These are phyloP conservation scores for Smallanthus sonchifolius DNA, from an alignment of 129 eudicot species.

Conservation along the genomic window DNA sequence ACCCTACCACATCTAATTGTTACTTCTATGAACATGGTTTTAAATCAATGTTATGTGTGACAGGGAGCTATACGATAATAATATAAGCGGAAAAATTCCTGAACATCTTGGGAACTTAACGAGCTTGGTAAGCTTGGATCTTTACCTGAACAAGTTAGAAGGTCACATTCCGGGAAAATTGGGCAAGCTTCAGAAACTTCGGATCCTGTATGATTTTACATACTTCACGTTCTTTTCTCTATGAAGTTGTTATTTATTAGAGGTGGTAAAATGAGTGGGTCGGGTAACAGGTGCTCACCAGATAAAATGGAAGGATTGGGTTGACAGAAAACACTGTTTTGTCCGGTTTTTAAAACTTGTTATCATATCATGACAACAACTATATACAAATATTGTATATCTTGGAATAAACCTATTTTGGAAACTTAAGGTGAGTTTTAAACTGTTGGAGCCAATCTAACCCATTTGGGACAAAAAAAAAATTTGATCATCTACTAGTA, in stretches of 20 bases:
- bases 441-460: too few species aligned
- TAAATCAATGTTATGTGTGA: not conserved
- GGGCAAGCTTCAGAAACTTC: constrained; percentile 58
- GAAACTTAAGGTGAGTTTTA: too few species aligned
- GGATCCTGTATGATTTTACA: constrained; percentile 49
- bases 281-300: not conserved
- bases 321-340: not conserved
- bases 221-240: not conserved
- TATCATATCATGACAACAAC: not conserved
- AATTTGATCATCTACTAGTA: too few species aligned
- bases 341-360: not conserved
- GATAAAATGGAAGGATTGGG: not conserved
- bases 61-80: constrained; percentile 68
- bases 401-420: too few species aligned
- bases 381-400: too few species aligned
- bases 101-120: constrained; percentile 61
- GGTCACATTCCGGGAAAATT: constrained; percentile 56
- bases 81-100: constrained; percentile 58
- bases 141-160: constrained; percentile 46
- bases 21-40: not conserved
- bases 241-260: not conserved
- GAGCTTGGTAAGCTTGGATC: constrained; percentile 77
- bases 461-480: not conserved
- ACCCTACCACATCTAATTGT: not conserved
- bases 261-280: not conserved